Base-by-base conservation (phyloP, 2,329 filamentous ascomycete species). In the Talaromyces sp. region DNA sequence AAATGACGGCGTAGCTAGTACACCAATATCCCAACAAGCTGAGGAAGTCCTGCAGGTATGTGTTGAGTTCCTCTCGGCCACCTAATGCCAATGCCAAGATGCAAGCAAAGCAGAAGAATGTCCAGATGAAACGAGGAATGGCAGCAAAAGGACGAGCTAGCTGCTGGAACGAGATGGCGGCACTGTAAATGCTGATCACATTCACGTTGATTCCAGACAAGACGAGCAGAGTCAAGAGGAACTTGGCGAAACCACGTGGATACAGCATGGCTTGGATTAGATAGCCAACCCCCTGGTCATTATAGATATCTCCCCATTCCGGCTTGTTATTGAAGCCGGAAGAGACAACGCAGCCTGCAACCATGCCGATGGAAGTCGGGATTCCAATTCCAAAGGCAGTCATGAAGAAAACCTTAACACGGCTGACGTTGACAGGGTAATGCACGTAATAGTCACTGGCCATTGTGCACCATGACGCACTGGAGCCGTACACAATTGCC, bases 1-100 rank as follows among this genome's bases (percentile, higher is more conserved):
- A 56, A 63, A 83, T 79, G 41, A 78, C 74, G 51, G 80, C 79
- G 67, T 81, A 82, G 13, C 73, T 73, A 0, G 79, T 82, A 63
- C 76, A 78, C 78, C 79, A 82, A 68, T 82, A 83, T 7, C 80
- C 80, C 5, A 83, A 70, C 32, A 82, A 70, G 5, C 74, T 75
- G 19, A 82, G 66, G 67, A 83, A 81, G 63, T 82, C 77, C 63
- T 80, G 68, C 1, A 83, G 69, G 46, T 80, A 77, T 1, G 65
- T 68, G 53, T 78, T 72, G 9, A 83, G 74, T 60, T 80, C 64
- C 57, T 81, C 71, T 21, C 73, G 70, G 19, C 75, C 74, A n/a
- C 68, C 73, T 26, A 83, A 71, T 4, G 75, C 78, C 6, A 83
- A 70, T 17, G 75, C 69, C 19, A 82, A 70, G 60, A 82, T 78